phyloP scores from a whole-genome alignment of 2,329 filamentous ascomycete genomes.

The Alternaria angustiovoidea region DNA sequence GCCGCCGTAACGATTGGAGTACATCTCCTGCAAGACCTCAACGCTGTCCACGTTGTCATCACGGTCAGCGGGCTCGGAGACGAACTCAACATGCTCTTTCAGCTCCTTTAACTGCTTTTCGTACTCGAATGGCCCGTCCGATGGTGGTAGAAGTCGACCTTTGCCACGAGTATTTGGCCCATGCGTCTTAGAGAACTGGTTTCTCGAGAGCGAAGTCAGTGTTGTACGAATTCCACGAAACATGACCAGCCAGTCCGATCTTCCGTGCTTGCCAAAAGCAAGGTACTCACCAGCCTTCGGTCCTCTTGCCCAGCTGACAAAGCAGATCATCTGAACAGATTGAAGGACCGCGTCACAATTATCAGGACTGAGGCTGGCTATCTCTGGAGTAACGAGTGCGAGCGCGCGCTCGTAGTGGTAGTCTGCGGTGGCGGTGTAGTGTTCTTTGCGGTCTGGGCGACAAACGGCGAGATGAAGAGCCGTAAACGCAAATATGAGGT shows the following conservation, averaged over 20 bases:
- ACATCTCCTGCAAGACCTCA: conserved; percentile 30
- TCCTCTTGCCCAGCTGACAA: conserved; percentile 34
- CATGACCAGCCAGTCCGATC: conserved; percentile 43
- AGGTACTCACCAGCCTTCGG: conserved; percentile 41
- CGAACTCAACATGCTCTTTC: conserved; percentile 18
- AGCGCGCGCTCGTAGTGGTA: conserved; percentile 36
- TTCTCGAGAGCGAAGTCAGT: conserved; percentile 13
- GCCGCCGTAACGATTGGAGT: conserved; percentile 31
- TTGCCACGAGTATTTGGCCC: conserved; percentile 14
- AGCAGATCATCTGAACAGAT: conserved; percentile 37
- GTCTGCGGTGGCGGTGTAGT: conserved; percentile 30
- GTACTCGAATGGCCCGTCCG: conserved; percentile 21
- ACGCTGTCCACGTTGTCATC: conserved; percentile 20
- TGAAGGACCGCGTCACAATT: conserved; percentile 38
- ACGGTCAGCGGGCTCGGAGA: conserved; percentile 6
- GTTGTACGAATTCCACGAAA: conserved; percentile 41
- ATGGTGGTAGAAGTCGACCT: conserved; percentile 20
- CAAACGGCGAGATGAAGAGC: conserved; percentile 36
- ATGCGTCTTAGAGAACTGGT: conserved; percentile 18
- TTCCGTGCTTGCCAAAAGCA: conserved; percentile 34
- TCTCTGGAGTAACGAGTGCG: conserved; percentile 27
- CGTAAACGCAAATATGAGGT: conserved; percentile 36
- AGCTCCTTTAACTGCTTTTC: conserved; percentile 31
- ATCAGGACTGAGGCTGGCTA: conserved; percentile 24
- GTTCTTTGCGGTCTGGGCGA: conserved; percentile 26